phyloP scores from a whole-genome alignment of 305 asterid genomes.

The Petunia hybrid region DNA sequence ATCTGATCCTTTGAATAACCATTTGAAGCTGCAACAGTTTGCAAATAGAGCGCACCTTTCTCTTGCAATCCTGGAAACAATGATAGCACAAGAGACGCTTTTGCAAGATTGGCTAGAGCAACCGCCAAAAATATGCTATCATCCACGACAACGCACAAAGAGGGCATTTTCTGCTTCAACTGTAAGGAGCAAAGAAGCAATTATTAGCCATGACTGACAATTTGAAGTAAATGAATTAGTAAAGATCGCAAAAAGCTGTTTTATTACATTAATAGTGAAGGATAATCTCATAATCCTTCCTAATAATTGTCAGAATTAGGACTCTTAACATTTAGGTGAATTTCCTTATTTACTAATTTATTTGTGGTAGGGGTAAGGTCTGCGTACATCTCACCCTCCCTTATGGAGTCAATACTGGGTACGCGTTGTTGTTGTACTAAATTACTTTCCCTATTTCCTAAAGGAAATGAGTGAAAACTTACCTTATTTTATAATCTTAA shows the following conservation, averaged over 20 bases:
- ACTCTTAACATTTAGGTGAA: too few species aligned
- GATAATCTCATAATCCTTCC: too few species aligned
- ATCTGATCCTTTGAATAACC: conserved; percentile 67
- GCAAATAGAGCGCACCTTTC: conserved; percentile 69
- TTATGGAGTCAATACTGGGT: too few species aligned
- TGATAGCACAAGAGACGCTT: conserved; percentile 69
- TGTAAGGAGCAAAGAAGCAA: conserved; percentile 45
- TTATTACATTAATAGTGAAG: too few species aligned
- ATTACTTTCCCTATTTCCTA: too few species aligned
- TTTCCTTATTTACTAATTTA: too few species aligned
- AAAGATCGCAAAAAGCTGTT: background rate
- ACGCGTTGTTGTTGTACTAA: too few species aligned
- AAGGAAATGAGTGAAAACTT: too few species aligned
- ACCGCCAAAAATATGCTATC: conserved; percentile 81
- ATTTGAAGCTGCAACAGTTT: conserved; percentile 66
- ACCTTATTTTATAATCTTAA: too few species aligned
- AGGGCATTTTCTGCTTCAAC: conserved; percentile 62
- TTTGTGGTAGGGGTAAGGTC: too few species aligned
- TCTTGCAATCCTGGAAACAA: conserved; percentile 81
- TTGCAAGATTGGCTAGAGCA: conserved; percentile 63
- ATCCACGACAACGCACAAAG: conserved; percentile 81
- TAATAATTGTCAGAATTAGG: too few species aligned
- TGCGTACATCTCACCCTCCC: too few species aligned
- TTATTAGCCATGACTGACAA: background rate
- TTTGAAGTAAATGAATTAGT: background rate